These are phyloP conservation scores for Hymenoscyphus albidus DNA, from an alignment of 2,329 filamentous ascomycete genomes.

Conservation along the genomic window DNA sequence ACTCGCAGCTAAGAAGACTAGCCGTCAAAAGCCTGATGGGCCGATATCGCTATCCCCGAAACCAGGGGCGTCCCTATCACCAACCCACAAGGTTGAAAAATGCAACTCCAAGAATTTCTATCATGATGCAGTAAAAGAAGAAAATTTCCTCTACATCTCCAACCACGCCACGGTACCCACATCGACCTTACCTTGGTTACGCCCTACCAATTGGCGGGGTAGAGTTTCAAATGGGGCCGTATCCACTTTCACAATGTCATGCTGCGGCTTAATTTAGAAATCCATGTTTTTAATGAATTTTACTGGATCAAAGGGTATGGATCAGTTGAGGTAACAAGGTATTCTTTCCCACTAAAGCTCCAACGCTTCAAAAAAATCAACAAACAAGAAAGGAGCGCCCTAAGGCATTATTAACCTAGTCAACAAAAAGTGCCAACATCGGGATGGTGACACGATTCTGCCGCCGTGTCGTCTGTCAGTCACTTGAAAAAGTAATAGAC, in stretches of 20 bases:
- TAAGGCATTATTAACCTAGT: conserved; percentile 28
- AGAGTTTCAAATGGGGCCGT: not conserved
- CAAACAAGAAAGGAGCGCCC: conserved; percentile 26
- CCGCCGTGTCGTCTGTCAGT: conserved; percentile 19
- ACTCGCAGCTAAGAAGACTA: too few relatives aligned
- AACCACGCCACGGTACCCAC: not conserved
- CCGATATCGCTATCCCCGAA: not conserved
- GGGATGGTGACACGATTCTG: conserved; percentile 17
- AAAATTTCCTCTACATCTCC: conserved; percentile 22
- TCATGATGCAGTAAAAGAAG: conserved; percentile 14
- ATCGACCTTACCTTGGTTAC: not conserved
- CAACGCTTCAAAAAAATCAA: conserved; percentile 30
- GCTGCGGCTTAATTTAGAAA: conserved; percentile 19
- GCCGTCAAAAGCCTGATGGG: not conserved
- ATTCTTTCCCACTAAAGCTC: conserved; percentile 25
- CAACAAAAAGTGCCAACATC: conserved; percentile 13
- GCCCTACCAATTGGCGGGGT: not conserved
- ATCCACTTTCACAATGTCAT: conserved; percentile 11
- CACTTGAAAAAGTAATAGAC: conserved; percentile 15
- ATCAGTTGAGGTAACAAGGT: conserved; percentile 25
- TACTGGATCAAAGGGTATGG: conserved; percentile 28
- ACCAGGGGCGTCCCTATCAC: not conserved
- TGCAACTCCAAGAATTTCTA: conserved; percentile 6
- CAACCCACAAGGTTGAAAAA: not conserved
- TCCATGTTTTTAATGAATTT: conserved; percentile 25